Conservation (phyloP, 257 asterid genomes). For the Penstemon davidsonii region DNA sequence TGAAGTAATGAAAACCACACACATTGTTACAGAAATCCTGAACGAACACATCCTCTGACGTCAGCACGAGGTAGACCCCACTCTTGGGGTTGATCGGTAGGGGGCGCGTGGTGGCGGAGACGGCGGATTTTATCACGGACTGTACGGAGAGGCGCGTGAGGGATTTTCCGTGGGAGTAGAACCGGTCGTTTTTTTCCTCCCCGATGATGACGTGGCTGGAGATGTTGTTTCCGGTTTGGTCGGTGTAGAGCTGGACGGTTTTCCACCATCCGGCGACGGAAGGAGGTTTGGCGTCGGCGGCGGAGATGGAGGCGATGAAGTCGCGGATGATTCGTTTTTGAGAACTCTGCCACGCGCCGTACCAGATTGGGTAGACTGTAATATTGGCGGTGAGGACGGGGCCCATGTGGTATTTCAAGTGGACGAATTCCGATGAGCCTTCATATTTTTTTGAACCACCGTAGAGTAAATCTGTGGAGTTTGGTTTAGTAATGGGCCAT, state of each 20-base stretch:
- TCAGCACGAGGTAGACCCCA: conserved; percentile 73
- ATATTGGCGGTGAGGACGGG: conserved; percentile 77
- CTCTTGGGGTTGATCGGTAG: conserved; percentile 68
- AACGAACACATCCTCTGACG: conserved; percentile 71
- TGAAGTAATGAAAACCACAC: conserved; percentile 86
- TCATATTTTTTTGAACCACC: conserved; percentile 78
- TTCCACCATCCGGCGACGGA: conserved; percentile 87
- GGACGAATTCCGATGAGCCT: conserved; percentile 81
- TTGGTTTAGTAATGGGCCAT: conserved; percentile 54
- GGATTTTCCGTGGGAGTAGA: conserved; percentile 61
- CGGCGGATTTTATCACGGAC: conserved; percentile 67
- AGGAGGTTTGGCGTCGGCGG: conserved; percentile 48
- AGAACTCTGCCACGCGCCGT: conserved; percentile 65
- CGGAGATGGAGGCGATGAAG: conserved; percentile 71
- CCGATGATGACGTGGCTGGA: conserved; percentile 59
- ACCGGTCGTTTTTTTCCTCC: conserved; percentile 63
- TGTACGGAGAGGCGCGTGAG: conserved; percentile 72
- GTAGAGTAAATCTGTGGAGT: conserved; percentile 51
- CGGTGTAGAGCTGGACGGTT: conserved; percentile 73
- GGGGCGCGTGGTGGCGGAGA: conserved; percentile 60
- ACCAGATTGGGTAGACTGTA: conserved; percentile 87
- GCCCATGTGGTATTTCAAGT: conserved; percentile 86
- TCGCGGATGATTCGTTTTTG: conserved; percentile 90
- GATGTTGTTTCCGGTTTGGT: conserved; percentile 68
- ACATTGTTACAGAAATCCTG: conserved; percentile 70